phyloP scores from a whole-genome alignment of 2,329 filamentous ascomycete genomes.

The Chaetomium strumarium region DNA sequence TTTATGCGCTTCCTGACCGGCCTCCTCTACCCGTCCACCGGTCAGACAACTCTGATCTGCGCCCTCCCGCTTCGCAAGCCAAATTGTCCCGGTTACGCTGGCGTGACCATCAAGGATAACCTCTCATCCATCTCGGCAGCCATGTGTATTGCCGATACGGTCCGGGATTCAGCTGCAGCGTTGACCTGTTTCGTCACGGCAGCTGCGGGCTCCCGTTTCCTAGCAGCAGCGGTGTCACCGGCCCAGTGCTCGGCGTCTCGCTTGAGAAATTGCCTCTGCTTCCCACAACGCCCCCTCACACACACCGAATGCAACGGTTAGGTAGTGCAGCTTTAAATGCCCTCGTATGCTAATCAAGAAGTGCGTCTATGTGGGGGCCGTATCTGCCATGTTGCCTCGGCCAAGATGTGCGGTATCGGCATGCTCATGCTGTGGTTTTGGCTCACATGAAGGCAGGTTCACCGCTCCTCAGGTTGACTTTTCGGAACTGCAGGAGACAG shows the following conservation, averaged over 20 bases:
- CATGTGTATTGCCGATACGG: constrained; percentile 7
- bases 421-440: not conserved
- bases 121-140: not conserved
- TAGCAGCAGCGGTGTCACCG: not conserved
- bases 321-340: not conserved
- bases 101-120: not conserved
- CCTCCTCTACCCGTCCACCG: not conserved
- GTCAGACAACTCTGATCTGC: not conserved
- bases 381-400: constrained; percentile 9
- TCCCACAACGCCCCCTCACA: no score
- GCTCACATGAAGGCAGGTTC: not conserved
- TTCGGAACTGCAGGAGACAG: no score
- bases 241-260: not conserved
- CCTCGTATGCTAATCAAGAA: not conserved
- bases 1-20: not conserved
- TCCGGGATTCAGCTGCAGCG: constrained; percentile 2
- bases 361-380: not conserved
- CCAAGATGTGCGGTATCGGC: constrained; percentile 9
- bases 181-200: constrained; percentile 4
- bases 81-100: not conserved
- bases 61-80: not conserved
- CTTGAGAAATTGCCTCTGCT: no score
- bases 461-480: not conserved
- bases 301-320: not conserved
- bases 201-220: constrained; percentile 8